Base-by-base conservation (phyloP, 306 rosid genomes). In the Hippophae gyantsensis region DNA sequence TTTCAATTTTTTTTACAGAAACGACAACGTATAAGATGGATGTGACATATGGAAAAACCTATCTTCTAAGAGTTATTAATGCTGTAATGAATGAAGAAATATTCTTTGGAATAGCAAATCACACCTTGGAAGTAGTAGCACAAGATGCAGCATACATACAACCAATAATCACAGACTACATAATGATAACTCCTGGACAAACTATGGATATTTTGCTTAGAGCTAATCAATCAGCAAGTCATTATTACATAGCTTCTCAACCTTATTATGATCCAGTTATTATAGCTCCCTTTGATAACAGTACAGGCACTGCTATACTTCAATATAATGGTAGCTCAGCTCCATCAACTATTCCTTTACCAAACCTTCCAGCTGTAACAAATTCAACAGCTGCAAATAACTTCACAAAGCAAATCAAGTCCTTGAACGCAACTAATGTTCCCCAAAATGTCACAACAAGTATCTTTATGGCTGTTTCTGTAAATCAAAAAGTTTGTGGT, bases 121-220 rank as follows among this genome's bases (percentile, higher is more conserved):
- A 79, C 61, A 69, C 42, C 46, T 42, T 79, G 38, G 72, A 76
- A 5, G 58, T 79, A 0, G 81, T 79, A 2, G 65, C 52, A 8
- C 69, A 27, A 14, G 84, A 75, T 42, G 84, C 67, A 0, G 43
- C 71, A 43, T 79, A 79, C 69, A 54, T 69, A 12, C 76, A 72
- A 56, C 79, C 84, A 1, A 13, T 76, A 3, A 72, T 27, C 10
- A 59, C 74, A 7, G 5, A 12, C 3, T 79, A 69, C 72, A 66
- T 79, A 25, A 52, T 72, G 69, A 79, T 76, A 50, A 40, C 69
- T 10, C 84, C 84, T 7, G 84, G 84, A 25, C 79, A 79, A 66
- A 75, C 84, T 10, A 72, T 79, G 79, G 84, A 79, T 10, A 49
- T 76, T 10, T 73, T 79, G 61, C 23, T 79, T 43, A 62, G 61